A percentile compares a stretch with the other conserved stretches of the same genome.
phyloP scores from a whole-genome alignment of 1,139 yeast genomes.

The Blastobotrys arbuscula region DNA sequence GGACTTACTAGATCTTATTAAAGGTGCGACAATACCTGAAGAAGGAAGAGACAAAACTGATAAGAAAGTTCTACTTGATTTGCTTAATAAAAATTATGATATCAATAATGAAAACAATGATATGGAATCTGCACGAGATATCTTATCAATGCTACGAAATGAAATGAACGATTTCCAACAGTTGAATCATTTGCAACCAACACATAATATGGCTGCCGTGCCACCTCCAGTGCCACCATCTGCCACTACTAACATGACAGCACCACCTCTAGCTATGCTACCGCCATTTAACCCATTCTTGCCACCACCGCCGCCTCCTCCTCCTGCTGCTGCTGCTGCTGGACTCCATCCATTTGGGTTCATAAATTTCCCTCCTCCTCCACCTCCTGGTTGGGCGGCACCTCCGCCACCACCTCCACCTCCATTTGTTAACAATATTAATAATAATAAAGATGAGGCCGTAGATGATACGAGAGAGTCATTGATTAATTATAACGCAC shows the following conservation, averaged over 20 bases:
- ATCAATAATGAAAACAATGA: constrained; percentile 15
- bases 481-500: constrained; percentile 20
- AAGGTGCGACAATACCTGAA: constrained; percentile 12
- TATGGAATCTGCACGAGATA: constrained; percentile 31
- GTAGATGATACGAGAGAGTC: constrained; percentile 3
- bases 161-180: constrained; percentile 19
- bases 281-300: constrained; percentile 8
- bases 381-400: constrained; percentile 9
- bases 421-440: constrained; percentile 14
- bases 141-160: constrained; percentile 28
- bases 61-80: constrained; percentile 27
- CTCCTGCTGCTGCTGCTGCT: not conserved
- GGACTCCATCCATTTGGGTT: not conserved
- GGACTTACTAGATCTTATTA: constrained; percentile 24
- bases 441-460: no score
- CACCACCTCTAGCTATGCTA: constrained; percentile 15
- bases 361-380: constrained; percentile 10
- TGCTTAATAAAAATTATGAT: constrained; percentile 18
- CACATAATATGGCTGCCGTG: constrained; percentile 21
- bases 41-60: not conserved
- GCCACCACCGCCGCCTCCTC: constrained; percentile 14
- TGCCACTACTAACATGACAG: constrained; percentile 15
- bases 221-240: constrained; percentile 5
- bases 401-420: constrained; percentile 21
- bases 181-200: constrained; percentile 1